Evolutionary conservation across 306 rosid species (phyloP), one percentile per base, ranked within the genome.

Genomic region (Myrica gale): DNA sequence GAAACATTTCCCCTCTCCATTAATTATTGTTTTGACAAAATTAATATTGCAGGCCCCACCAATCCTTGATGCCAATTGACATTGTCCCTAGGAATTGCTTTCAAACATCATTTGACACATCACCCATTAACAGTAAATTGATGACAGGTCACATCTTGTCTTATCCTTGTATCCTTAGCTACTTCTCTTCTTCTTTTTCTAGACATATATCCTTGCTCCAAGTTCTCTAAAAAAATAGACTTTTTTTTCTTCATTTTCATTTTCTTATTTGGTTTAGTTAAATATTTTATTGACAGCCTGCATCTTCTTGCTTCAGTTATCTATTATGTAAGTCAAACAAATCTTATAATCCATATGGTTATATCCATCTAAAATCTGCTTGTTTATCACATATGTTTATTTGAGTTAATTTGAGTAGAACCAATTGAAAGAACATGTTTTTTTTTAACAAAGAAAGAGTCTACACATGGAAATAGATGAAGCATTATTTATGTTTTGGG

Each of bases 1-100:
- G 17, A 8, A 3, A 23, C 15, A 5, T 39, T 58, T 58, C 21
- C 21, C 12, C 41, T 21, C 10, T 1, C 41, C 65, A 58, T 58
- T 13, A 21, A 58, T 58, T 43, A 37, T 13, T 66, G 9, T 39
- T 41, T 66, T 41, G 48, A 66, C n/a, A 66, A 66, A 4, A 32
- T 32, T 32, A 32, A 32, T 32, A 32, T 32, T 32, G 37, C 37
- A 32, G 37, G 0, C 9, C 26, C 58, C 72, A 17, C 44, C 12
- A 46, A 46, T 58, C 15, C 71, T 51, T 70, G 53, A 37, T 78
- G 61, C 74, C 48, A 60, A 51, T 69, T 47, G 57, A 21, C 41
- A 69, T 47, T 21, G 55, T 45, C 41, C 73, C 47, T 41, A 39
- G 9, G 3, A 26, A 32, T 13, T 32, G 42, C 68, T 61, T 15